phyloP scores from a whole-genome alignment of 345 rosid genomes.

The Cochlearia excelsa region DNA sequence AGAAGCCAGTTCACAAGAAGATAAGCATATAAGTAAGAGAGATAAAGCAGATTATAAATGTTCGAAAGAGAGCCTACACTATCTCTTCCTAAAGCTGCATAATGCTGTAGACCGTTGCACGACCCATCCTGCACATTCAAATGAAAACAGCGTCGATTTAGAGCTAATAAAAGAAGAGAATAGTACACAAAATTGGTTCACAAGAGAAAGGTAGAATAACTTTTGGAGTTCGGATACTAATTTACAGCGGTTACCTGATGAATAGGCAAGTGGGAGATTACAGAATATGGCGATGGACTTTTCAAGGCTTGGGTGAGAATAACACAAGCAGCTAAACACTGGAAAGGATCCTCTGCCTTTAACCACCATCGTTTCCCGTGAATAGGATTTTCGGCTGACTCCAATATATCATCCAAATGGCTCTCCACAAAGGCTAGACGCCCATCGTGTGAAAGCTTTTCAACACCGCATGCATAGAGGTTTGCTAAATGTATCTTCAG shows the following conservation, averaged over 20 bases:
- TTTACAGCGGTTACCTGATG: slow-evolving; percentile 69
- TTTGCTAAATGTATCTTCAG: slow-evolving; percentile 92
- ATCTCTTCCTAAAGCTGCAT: slow-evolving; percentile 97
- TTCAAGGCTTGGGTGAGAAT: slow-evolving; percentile 81
- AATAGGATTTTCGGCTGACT: slow-evolving; percentile 88
- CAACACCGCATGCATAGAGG: slow-evolving; percentile 82
- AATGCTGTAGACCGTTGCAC: slow-evolving; percentile 97
- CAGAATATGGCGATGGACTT: slow-evolving; percentile 65
- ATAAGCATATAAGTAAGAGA: slow-evolving; percentile 12
- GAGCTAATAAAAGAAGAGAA: not conserved
- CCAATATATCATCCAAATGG: slow-evolving; percentile 78
- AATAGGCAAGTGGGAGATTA: slow-evolving; percentile 79
- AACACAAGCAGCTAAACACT: slow-evolving; percentile 92
- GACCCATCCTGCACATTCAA: slow-evolving; percentile 78
- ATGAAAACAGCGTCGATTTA: not conserved
- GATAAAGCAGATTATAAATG: not conserved
- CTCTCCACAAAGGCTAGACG: slow-evolving; percentile 79
- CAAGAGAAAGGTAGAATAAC: not conserved
- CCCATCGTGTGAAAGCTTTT: slow-evolving; percentile 85
- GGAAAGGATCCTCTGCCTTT: slow-evolving; percentile 96
- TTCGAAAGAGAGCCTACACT: slow-evolving; percentile 53
- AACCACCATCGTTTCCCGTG: slow-evolving; percentile 94
- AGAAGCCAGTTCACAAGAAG: slow-evolving; percentile 31
- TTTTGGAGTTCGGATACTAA: slow-evolving; percentile 3
- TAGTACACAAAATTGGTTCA: slow-evolving; percentile 5